A percentile compares a stretch with the other conserved stretches of the same genome.
Conservation (phyloP, 352 stramenopile species). For the Phytophthora sp. region DNA sequence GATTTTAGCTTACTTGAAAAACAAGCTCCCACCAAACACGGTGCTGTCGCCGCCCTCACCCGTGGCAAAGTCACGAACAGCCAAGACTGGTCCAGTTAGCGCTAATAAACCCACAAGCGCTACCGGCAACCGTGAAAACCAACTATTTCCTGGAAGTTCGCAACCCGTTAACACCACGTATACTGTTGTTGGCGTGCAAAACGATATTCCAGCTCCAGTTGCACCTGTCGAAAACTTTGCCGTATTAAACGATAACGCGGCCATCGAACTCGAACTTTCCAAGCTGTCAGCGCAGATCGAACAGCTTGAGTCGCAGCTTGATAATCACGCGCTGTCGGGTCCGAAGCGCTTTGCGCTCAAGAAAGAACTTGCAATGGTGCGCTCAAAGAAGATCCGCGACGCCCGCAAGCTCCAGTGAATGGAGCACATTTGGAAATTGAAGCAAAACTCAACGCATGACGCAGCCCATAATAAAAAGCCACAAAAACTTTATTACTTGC, state of each 20-base stretch:
- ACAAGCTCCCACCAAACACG: constrained; percentile 65
- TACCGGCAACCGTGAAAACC: neutral
- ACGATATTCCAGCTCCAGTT: constrained; percentile 15
- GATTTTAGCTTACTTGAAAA: constrained; percentile 81
- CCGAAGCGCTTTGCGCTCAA: constrained; percentile 84
- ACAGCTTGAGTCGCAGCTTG: constrained; percentile 65
- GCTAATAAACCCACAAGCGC: constrained; percentile 11
- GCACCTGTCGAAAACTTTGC: constrained; percentile 17
- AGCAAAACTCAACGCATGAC: neutral
- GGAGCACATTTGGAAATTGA: neutral
- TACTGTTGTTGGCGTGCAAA: neutral
- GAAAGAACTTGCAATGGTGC: constrained; percentile 78
- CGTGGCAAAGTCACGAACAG: constrained; percentile 3
- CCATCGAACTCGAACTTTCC: constrained; percentile 21
- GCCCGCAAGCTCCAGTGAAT: constrained; percentile 37
- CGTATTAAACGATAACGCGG: constrained; percentile 3
- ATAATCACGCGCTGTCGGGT: constrained; percentile 63
- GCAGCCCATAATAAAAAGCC: too few species aligned
- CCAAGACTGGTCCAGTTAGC: neutral
- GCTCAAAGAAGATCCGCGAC: constrained; percentile 69
- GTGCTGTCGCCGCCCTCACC: constrained; percentile 32
- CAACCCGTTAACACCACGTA: constrained; percentile 6
- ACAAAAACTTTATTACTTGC: constrained; percentile 44
- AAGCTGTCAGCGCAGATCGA: constrained; percentile 53
- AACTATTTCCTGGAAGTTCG: neutral